These are phyloP conservation scores for Zygoascus ofunaensis DNA, from an alignment of 805 yeast species.

Conservation along the genomic window DNA sequence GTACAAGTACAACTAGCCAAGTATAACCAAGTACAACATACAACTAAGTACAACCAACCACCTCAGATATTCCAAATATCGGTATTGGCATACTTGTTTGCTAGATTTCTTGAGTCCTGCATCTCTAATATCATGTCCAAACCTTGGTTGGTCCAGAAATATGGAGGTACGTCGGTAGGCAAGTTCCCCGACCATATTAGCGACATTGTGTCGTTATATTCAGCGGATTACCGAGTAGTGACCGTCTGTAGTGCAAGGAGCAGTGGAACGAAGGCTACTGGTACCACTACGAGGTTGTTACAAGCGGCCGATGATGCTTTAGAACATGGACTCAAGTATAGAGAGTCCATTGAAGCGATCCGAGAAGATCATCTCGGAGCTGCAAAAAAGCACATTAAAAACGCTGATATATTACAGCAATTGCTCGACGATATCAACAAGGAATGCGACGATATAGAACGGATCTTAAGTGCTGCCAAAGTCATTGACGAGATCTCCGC, in stretches of 20 bases:
- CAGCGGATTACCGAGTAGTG: constrained; percentile 56
- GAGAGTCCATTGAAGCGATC: constrained; percentile 52
- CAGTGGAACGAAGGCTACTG: constrained; percentile 82
- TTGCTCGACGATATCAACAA: constrained; percentile 50
- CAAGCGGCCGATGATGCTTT: constrained; percentile 62
- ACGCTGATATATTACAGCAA: constrained; percentile 38
- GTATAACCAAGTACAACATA: too few species aligned
- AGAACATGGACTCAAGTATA: constrained; percentile 31
- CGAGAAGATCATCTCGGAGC: constrained; percentile 71
- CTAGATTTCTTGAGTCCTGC: too few species aligned
- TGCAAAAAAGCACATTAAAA: constrained; percentile 47
- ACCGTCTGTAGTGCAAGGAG: constrained; percentile 96
- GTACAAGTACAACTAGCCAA: too few species aligned
- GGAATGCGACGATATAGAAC: constrained; percentile 61
- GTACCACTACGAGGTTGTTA: constrained; percentile 83
- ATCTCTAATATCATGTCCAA: too few species aligned
- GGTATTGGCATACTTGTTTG: too few species aligned
- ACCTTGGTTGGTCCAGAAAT: constrained; percentile 78
- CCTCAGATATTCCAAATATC: too few species aligned
- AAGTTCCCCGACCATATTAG: constrained; percentile 83
- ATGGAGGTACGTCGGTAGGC: constrained; percentile 96
- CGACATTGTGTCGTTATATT: constrained; percentile 60
- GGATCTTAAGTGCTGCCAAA: constrained; percentile 76
- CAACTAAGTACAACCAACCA: too few species aligned
- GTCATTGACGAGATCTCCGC: constrained; percentile 86